Base-by-base conservation (phyloP, 2,329 filamentous ascomycete species). In the Pyrenophora tritici-repentis region DNA sequence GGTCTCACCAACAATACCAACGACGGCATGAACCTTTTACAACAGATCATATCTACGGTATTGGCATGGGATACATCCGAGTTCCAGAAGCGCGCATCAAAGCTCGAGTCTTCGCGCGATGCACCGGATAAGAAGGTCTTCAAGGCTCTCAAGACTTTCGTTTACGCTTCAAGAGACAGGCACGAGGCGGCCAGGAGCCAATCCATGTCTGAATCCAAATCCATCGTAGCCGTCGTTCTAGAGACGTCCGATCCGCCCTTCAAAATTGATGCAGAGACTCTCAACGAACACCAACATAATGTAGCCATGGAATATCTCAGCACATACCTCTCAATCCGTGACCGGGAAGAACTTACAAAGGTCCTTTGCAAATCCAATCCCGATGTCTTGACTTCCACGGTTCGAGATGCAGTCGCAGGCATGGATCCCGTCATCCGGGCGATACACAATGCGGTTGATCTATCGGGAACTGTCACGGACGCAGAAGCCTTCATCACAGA, bases 21-120 rank as follows among this genome's bases (percentile, higher is more conserved):
- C 55, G 88, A 91, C 59, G 89, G 89, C 39, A 90, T 90, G 87
- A 94, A 92, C 66, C 71, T 93, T 7, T 71, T 94, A 58, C 89
- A 93, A 71, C 79, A 81, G 74, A 91, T 94, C 56, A 85, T 93
- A 17, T 88, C 85, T 0, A 82, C 88, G 3, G 85, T 91, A 0
- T 73, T 92, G 9, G 81, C 83, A 4, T 91, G 87, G 86, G 90
- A 94, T 62, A 83, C 83, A 5, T 76, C 79, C 32, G 88, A 90
- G 56, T 87, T 91, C 55, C 83, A 84, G 52, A 87, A 86, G 68
- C 78, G 82, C 1, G 79, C 81, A 1, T 79, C 86, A 0, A 85
- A 83, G 56, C 82, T 91, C 37, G 87, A 89, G 58, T 86, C 83
- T 44, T 74, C 78, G 26, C 84, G 83, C 49, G 79, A 83, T 12